phyloP scores from a whole-genome alignment of 352 stramenopile genomes.

The Phytopythium litorale region DNA sequence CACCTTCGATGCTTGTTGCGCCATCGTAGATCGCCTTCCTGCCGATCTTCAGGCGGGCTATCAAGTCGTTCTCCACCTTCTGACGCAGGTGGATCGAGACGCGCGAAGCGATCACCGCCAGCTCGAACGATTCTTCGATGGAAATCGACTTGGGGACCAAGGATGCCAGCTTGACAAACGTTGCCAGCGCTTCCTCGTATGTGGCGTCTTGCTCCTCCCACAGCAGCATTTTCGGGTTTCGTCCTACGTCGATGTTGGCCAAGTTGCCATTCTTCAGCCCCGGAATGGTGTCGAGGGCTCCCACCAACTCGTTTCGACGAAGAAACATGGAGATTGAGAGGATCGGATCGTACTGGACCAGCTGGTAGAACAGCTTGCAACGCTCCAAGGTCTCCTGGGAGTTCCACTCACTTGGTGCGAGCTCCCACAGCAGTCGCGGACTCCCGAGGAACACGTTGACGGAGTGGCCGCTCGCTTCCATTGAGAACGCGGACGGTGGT shows the following conservation, averaged over 20 bases:
- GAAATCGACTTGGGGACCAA: conserved; percentile 56
- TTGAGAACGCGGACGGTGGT: conserved; percentile 24
- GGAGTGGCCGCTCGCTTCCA: conserved; percentile 37
- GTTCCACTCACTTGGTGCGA: conserved; percentile 51
- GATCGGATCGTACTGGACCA: conserved; percentile 59
- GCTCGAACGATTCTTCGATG: conserved; percentile 56
- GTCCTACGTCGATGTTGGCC: conserved; percentile 60
- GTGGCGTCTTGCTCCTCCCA: conserved; percentile 35
- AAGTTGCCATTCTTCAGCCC: conserved; percentile 71
- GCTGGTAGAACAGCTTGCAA: conserved; percentile 68
- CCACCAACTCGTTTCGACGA: conserved; percentile 86
- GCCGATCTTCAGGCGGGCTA: conserved; percentile 60
- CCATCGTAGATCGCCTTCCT: conserved; percentile 49
- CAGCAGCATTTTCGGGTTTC: conserved; percentile 57
- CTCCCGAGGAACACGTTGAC: conserved; percentile 70
- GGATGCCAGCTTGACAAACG: conserved; percentile 54
- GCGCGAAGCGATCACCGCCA: conserved; percentile 40
- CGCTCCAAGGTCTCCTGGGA: conserved; percentile 43
- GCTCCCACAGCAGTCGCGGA: conserved; percentile 66
- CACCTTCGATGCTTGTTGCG: conserved; percentile 44
- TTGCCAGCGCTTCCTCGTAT: conserved; percentile 50
- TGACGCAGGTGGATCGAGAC: conserved; percentile 70
- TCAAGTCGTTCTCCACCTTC: conserved; percentile 61
- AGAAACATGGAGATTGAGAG: conserved; percentile 57
- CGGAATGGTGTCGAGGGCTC: conserved; percentile 66